A percentile compares a stretch with the other conserved stretches of the same genome.
These are phyloP conservation scores for Echium plantagineum DNA, from an alignment of 257 asterid species.

Conservation along the genomic window DNA sequence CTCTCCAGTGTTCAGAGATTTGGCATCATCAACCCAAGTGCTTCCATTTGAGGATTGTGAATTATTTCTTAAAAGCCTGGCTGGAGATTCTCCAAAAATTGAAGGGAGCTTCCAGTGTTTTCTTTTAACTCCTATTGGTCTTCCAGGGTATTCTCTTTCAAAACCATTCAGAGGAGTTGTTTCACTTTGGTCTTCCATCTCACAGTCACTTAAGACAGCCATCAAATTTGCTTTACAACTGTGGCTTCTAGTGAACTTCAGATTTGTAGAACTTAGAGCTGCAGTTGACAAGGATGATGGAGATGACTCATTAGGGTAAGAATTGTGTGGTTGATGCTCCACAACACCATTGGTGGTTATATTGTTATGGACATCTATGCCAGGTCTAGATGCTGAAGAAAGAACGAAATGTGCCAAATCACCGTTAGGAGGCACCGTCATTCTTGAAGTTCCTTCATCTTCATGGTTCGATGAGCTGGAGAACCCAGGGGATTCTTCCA, in stretches of 20 bases:
- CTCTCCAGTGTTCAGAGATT: constrained; percentile 43
- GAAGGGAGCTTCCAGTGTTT: constrained; percentile 85
- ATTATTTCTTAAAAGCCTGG: constrained; percentile 38
- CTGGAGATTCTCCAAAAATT: constrained; percentile 37
- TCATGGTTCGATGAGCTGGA: constrained; percentile 25
- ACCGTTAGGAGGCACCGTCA: constrained; percentile 20
- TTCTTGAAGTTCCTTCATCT: constrained; percentile 30
- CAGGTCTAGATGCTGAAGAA: constrained; percentile 24
- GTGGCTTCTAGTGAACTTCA: constrained; percentile 44
- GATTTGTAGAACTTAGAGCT: constrained; percentile 35
- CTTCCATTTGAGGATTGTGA: constrained; percentile 58
- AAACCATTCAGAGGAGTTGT: constrained; percentile 65
- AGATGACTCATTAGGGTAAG: constrained; percentile 35
- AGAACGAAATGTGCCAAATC: constrained; percentile 19
- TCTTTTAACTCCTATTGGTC: constrained; percentile 53
- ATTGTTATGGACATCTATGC: constrained; percentile 22
- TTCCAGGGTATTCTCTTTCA: constrained; percentile 52
- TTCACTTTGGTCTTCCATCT: constrained; percentile 37
- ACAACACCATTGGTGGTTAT: constrained; percentile 24
- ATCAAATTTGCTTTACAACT: constrained; percentile 56
- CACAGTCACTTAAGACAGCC: constrained; percentile 28
- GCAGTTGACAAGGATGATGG: constrained; percentile 29
- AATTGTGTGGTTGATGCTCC: constrained; percentile 42
- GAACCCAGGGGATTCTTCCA: constrained; percentile 21
- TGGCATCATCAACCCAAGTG: constrained; percentile 44